Conservation (phyloP, 257 asterid species). For the Scutellaria minor region DNA sequence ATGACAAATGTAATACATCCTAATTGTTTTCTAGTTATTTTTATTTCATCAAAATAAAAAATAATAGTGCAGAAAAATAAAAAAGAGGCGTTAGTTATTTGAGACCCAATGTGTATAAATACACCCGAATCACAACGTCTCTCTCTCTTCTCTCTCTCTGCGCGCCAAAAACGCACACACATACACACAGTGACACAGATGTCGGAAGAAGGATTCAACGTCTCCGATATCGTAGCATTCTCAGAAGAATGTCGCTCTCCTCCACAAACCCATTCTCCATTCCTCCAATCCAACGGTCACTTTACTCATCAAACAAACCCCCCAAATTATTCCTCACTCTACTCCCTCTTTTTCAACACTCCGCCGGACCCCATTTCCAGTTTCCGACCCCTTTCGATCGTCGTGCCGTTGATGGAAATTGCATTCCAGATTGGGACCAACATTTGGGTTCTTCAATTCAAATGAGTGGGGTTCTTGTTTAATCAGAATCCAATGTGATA, state of each 20-base stretch:
- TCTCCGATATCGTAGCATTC: constrained; percentile 63
- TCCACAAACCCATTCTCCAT: constrained; percentile 46
- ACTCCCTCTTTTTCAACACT: constrained; percentile 30
- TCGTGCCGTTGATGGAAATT: background rate
- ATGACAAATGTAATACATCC: too few relatives aligned
- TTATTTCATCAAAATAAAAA: too few relatives aligned
- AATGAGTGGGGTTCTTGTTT: constrained; percentile 34
- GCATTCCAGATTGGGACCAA: background rate
- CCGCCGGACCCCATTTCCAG: constrained; percentile 29
- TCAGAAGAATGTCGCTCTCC: constrained; percentile 44
- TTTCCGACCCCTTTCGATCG: constrained; percentile 18
- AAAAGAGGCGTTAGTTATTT: too few relatives aligned
- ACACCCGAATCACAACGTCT: background rate
- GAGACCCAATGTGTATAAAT: too few relatives aligned
- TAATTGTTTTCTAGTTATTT: too few relatives aligned
- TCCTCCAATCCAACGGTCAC: constrained; percentile 41
- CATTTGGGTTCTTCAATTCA: constrained; percentile 36
- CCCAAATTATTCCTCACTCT: constrained; percentile 26
- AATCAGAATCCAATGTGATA: constrained; percentile 34
- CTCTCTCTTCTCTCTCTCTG: background rate
- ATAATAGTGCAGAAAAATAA: too few relatives aligned
- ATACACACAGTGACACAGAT: constrained; percentile 33
- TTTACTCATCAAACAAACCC: constrained; percentile 40
- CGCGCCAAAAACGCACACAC: constrained; percentile 42
- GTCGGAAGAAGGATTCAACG: constrained; percentile 65